Evolutionary conservation across 2,329 filamentous ascomycete species (phyloP).

Genomic region (Didymella keratinophila): DNA sequence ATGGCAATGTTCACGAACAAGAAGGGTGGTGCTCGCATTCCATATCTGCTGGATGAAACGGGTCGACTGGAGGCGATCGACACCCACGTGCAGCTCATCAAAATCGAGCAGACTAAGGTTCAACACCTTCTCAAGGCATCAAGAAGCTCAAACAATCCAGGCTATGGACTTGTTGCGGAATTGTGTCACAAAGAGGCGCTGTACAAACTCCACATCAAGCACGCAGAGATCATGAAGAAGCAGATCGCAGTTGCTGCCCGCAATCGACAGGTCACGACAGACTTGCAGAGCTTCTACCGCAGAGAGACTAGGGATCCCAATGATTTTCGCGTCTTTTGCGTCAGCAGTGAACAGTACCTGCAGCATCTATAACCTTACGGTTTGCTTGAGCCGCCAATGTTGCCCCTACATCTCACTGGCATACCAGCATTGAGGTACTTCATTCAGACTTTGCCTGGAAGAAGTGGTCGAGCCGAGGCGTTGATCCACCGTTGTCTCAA

Average conservation of each 20-base stretch:
- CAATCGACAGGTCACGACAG: background rate
- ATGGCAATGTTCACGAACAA: background rate
- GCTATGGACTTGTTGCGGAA: background rate
- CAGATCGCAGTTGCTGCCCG: background rate
- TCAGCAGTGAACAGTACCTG: background rate
- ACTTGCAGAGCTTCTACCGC: background rate
- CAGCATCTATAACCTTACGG: background rate
- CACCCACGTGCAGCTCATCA: background rate
- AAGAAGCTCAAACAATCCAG: background rate
- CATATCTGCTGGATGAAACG: background rate
- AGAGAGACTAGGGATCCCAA: background rate
- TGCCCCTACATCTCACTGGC: background rate
- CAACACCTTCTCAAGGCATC: background rate
- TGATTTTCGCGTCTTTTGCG: background rate
- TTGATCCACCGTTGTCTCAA: background rate
- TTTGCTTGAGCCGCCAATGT: background rate
- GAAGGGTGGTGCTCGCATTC: background rate
- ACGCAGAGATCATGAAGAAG: background rate
- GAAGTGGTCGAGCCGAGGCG: background rate
- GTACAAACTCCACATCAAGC: background rate
- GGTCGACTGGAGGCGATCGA: background rate
- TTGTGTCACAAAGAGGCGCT: background rate
- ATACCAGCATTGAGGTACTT: background rate
- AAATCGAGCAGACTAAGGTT: background rate
- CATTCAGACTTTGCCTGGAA: background rate